Evolutionary conservation across 225 moss, liverwort and hornwort species (phyloP).

Genomic region (Sphagnum contortum): DNA sequence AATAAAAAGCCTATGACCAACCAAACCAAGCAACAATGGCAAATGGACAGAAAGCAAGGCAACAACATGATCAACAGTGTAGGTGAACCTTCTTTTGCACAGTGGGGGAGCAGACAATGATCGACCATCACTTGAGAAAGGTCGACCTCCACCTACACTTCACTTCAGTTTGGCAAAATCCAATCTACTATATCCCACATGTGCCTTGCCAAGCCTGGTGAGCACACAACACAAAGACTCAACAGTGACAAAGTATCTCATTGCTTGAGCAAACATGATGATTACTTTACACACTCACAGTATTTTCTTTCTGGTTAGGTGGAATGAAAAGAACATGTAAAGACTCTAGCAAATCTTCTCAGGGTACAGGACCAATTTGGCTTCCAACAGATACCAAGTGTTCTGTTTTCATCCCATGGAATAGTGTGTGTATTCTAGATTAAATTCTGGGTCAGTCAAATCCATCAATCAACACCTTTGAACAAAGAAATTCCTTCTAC

Average conservation of each 20-base stretch:
- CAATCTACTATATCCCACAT: constrained; percentile 67
- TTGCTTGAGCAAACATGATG: background rate
- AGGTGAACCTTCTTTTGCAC: too few species aligned
- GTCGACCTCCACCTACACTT: constrained; percentile 86
- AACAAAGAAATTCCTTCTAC: too few species aligned
- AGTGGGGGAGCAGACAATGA: background rate
- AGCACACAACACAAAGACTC: background rate
- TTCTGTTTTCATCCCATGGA: too few species aligned
- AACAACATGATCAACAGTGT: background rate
- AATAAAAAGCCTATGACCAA: background rate
- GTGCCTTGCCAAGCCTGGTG: constrained; percentile 61
- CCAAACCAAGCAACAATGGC: constrained; percentile 21
- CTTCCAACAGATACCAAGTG: too few species aligned
- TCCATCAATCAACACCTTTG: too few species aligned
- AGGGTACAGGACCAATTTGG: too few species aligned
- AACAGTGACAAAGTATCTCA: background rate
- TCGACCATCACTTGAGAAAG: constrained; percentile 58
- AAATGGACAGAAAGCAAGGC: constrained; percentile 19
- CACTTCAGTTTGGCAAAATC: constrained; percentile 54
- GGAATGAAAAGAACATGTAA: too few species aligned
- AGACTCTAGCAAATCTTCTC: too few species aligned
- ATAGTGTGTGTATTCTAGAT: too few species aligned
- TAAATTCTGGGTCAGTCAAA: too few species aligned
- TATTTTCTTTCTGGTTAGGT: too few species aligned
- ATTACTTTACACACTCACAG: too few species aligned